Percentiles rank a stretch among this genome's conserved stretches.
phyloP scores from a whole-genome alignment of 1,139 yeast species.

The Yamadazyma atlantica region DNA sequence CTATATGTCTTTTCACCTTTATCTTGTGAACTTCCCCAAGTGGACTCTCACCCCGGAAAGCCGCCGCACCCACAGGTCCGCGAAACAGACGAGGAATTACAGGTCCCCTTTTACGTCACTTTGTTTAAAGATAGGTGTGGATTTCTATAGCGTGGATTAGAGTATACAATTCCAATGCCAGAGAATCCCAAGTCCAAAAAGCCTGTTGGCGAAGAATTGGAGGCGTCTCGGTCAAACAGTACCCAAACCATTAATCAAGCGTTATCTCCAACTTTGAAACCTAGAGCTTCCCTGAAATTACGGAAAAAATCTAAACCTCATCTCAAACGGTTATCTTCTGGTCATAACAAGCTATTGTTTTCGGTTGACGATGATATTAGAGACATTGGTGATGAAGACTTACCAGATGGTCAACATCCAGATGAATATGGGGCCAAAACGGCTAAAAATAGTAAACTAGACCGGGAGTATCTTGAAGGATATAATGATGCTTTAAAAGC shows the following conservation, averaged over 20 bases:
- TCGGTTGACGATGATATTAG: conserved; percentile 72
- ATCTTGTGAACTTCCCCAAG: too few relatives aligned
- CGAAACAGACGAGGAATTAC: neutral
- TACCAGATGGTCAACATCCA: conserved; percentile 16
- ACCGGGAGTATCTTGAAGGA: conserved; percentile 69
- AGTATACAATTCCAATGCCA: neutral
- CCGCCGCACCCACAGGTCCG: too few relatives aligned
- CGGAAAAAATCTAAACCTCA: conserved; percentile 22
- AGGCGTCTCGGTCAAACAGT: conserved; percentile 8
- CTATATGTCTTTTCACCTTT: too few relatives aligned
- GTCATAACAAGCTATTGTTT: conserved; percentile 43
- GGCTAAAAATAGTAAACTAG: conserved; percentile 22
- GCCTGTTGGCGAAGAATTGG: neutral
- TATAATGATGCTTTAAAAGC: conserved; percentile 66
- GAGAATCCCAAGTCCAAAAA: neutral
- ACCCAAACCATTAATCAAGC: conserved; percentile 2
- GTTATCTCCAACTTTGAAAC: conserved; percentile 16
- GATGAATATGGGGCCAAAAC: conserved; percentile 3
- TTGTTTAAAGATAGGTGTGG: too few relatives aligned
- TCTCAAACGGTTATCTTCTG: conserved; percentile 24
- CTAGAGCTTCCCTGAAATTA: conserved; percentile 16
- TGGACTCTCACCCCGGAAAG: too few relatives aligned
- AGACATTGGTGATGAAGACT: conserved; percentile 51
- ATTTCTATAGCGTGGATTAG: too few relatives aligned
- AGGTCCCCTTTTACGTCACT: neutral